phyloP scores from a whole-genome alignment of 208 protist species.

The Acanthamoeba healyi region DNA sequence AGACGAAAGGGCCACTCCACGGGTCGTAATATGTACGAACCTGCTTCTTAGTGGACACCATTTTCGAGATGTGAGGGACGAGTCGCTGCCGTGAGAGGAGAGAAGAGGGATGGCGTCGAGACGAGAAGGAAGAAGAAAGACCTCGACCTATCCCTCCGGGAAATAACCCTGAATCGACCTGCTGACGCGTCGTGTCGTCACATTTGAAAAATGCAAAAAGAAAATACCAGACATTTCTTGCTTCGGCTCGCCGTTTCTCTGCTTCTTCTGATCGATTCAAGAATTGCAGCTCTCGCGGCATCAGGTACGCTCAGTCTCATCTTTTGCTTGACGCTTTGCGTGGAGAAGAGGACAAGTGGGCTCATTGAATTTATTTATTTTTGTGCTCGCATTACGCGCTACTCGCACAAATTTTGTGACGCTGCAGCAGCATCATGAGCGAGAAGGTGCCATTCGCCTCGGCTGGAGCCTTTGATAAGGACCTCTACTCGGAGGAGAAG shows the following conservation, averaged over 20 bases:
- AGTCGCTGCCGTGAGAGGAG: not conserved
- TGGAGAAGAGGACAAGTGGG: too few relatives aligned
- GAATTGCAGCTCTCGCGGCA: too few relatives aligned
- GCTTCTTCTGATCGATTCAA: not conserved
- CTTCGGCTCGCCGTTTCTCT: too few relatives aligned
- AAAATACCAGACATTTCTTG: too few relatives aligned
- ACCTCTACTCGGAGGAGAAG: conserved; percentile 38
- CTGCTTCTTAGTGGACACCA: conserved; percentile 72
- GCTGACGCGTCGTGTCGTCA: not conserved
- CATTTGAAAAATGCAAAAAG: not conserved
- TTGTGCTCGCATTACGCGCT: too few relatives aligned
- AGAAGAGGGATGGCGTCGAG: conserved; percentile 5
- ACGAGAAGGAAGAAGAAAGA: conserved; percentile 9
- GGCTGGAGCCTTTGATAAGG: conserved; percentile 58
- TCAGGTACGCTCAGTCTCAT: too few relatives aligned
- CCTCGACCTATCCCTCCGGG: not conserved
- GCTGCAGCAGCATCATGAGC: conserved; percentile 16
- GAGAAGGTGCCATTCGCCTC: conserved; percentile 15
- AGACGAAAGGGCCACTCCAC: conserved; percentile 42
- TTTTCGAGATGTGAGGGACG: conserved; percentile 2
- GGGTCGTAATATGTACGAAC: conserved; percentile 28
- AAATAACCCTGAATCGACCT: not conserved
- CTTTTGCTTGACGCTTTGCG: too few relatives aligned
- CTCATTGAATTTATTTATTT: too few relatives aligned
- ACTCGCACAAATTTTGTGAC: conserved; percentile 3